Evolutionary conservation across 83 land plant species (phyloP), one percentile per base, ranked within the genome.

Genomic region (Picea engelmannii): DNA sequence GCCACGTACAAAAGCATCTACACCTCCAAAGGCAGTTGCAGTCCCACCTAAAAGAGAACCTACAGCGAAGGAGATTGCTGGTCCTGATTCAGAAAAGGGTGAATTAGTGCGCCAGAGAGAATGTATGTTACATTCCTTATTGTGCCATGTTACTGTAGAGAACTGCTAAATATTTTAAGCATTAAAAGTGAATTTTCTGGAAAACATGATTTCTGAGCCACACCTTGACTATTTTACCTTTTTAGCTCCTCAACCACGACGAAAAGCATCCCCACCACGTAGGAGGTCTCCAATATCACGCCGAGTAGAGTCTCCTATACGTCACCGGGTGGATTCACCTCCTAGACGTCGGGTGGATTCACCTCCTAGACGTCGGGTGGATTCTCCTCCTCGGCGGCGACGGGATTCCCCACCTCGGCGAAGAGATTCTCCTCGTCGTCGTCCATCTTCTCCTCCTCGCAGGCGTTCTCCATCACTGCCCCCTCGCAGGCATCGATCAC

Each of bases 391-490:
- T 73, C 75, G 94, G 62, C 86, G 94, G 79, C 71, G 91, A 52
- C 82, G 81, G 62, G 85, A 84, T 59, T 88, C 94, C 49, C 91
- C 95, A 0, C 61, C 66, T 44, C 83, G 93, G 62, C 86, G 95
- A 24, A 86, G 95, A 7, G 89, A 91, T 78, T 90, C 95, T 12
- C 86, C 92, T 21, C 83, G 89, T 79, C 77, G 79, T 62, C 88
- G 85, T 44, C 81, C 91, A 18, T 82, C 83, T 49, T 82, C 86
- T 25, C 85, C 94, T 60, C 91, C 76, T 44, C 85, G 93, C 61
- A 88, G 95, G 25, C 90, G 95, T 17, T 91, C 93, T 78, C 91
- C 95, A 31, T 87, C 92, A 13, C 82, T 89, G 60, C 70, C 79
- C 62, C 86, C 82, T 55, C 77, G 93, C 82, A 78, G 95, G 65